A percentile compares a stretch with the other conserved stretches of the same genome.
Evolutionary conservation across 2,329 filamentous ascomycete species (phyloP).

Genomic region (Lachnellula subtilissima): DNA sequence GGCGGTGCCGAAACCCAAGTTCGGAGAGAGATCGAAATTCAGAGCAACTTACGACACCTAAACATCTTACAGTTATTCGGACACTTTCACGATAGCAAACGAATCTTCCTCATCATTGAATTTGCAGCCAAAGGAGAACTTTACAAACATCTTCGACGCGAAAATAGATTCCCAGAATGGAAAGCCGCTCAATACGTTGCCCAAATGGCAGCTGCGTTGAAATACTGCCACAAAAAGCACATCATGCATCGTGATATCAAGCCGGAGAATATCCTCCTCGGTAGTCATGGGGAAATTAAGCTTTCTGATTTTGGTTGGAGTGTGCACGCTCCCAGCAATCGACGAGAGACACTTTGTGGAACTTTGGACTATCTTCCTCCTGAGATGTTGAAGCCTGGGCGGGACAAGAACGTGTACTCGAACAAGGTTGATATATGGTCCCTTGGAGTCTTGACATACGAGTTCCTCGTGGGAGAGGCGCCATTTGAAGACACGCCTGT

Average conservation of each 20-base stretch:
- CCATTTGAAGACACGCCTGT: constrained; percentile 94
- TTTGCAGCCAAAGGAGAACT: constrained; percentile 69
- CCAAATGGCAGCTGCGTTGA: constrained; percentile 76
- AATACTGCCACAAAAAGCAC: constrained; percentile 92
- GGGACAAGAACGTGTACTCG: constrained; percentile 75
- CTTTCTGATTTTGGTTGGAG: constrained; percentile 98
- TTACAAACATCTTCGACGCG: constrained; percentile 67
- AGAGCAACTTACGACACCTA: constrained; percentile 66
- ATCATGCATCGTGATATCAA: constrained; percentile 98
- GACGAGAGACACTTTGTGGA: constrained; percentile 91
- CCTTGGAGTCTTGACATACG: constrained; percentile 89
- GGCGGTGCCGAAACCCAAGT: constrained; percentile 68
- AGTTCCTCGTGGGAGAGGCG: constrained; percentile 92
- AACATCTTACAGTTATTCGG: constrained; percentile 67
- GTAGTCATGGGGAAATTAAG: constrained; percentile 96
- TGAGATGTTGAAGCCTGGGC: constrained; percentile 87
- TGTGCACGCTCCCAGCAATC: constrained; percentile 92
- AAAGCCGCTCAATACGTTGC: constrained; percentile 70
- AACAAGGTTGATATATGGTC: constrained; percentile 96
- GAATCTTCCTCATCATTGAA: constrained; percentile 68
- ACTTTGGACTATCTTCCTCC: constrained; percentile 96
- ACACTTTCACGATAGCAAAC: constrained; percentile 69
- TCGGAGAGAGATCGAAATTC: constrained; percentile 69
- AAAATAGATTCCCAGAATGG: constrained; percentile 65
- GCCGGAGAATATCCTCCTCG: constrained; percentile 93